phyloP scores from a whole-genome alignment of 2,329 filamentous ascomycete genomes.

The Neofusicoccum parvum region DNA sequence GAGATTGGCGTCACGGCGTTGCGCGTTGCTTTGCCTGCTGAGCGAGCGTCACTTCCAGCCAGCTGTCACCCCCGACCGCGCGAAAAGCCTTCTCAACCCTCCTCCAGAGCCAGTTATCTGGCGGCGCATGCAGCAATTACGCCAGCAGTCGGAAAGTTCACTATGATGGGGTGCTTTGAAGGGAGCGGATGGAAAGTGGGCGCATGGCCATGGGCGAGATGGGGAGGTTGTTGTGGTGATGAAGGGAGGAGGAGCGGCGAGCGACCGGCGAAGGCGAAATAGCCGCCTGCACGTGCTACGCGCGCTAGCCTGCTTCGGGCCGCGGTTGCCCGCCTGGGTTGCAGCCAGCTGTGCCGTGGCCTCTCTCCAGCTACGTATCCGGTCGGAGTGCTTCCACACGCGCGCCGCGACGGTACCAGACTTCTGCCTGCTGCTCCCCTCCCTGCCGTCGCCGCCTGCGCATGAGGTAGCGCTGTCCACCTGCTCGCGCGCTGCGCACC shows the following conservation, averaged over 20 bases:
- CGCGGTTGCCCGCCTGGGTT: neutral
- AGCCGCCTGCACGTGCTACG: constrained; percentile 16
- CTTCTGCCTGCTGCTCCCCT: neutral
- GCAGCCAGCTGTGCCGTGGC: constrained; percentile 19
- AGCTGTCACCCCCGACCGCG: constrained; percentile 17
- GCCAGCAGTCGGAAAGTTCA: constrained; percentile 21
- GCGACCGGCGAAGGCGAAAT: constrained; percentile 24
- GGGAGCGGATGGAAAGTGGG: constrained; percentile 31
- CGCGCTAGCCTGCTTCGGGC: constrained; percentile 10
- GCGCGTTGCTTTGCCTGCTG: constrained; percentile 19
- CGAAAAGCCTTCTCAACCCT: constrained; percentile 20
- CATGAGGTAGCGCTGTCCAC: constrained; percentile 20
- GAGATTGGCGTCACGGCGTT: constrained; percentile 19
- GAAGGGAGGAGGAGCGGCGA: constrained; percentile 23
- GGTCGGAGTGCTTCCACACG: neutral
- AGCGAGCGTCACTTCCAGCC: constrained; percentile 21
- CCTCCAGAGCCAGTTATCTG: constrained; percentile 23
- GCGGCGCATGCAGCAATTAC: constrained; percentile 18
- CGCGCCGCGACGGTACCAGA: constrained; percentile 1
- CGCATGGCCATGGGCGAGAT: constrained; percentile 20
- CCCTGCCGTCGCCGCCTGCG: constrained; percentile 5
- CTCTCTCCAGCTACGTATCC: constrained; percentile 2
- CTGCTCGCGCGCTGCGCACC: constrained; percentile 33
- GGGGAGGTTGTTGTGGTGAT: constrained; percentile 26
- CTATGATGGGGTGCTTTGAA: constrained; percentile 26